phyloP scores from a whole-genome alignment of 2,329 filamentous ascomycete species.

The Gnomoniopsis sp. region DNA sequence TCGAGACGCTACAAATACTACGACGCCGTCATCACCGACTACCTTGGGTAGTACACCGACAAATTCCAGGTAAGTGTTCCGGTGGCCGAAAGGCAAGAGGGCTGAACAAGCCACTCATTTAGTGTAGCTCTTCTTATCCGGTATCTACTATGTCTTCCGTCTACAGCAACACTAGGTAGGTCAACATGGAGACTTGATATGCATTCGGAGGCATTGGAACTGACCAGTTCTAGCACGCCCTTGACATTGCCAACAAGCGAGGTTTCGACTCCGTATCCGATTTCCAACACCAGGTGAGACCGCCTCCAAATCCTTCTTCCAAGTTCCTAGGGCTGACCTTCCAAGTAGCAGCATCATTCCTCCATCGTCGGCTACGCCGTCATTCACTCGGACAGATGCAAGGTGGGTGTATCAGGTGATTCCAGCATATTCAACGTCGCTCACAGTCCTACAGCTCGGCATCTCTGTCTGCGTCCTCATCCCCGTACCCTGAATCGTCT shows the following conservation, averaged over 20 bases:
- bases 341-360: background rate
- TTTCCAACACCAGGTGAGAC: conserved; percentile 10
- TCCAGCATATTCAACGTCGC: background rate
- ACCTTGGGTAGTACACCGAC: conserved; percentile 5
- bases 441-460: conserved; percentile 1
- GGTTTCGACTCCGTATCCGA: background rate
- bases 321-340: background rate
- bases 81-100: background rate
- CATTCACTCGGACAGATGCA: background rate
- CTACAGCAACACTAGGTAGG: background rate
- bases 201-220: background rate
- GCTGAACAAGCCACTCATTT: background rate
- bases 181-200: background rate
- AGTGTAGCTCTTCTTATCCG: background rate
- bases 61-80: conserved; percentile 2
- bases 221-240: background rate
- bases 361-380: background rate
- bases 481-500: background rate
- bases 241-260: background rate
- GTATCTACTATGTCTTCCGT: background rate
- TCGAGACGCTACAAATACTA: conserved; percentile 12
- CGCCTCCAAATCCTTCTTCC: background rate
- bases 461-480: background rate
- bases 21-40: conserved; percentile 13
- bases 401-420: conserved; percentile 2